Conservation (phyloP, 306 rosid genomes). For the Senna tora region DNA sequence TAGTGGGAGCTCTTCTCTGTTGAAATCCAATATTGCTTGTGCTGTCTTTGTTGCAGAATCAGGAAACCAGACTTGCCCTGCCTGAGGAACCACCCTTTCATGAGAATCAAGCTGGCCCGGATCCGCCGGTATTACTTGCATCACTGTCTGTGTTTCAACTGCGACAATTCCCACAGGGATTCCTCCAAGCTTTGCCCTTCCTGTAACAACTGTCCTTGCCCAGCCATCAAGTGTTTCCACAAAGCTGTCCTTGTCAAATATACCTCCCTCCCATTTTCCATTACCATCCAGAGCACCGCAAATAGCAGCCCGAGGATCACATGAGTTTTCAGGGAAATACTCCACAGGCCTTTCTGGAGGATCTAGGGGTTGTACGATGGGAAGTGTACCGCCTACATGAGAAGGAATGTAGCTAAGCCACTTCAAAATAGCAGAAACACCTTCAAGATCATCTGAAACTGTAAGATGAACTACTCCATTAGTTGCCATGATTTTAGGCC, state of each 20-base stretch:
- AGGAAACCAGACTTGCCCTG: slow-evolving; percentile 99
- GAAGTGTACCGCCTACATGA: slow-evolving; percentile 80
- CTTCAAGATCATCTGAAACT: slow-evolving; percentile 94
- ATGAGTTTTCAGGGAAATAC: slow-evolving; percentile 85
- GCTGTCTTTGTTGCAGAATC: slow-evolving; percentile 97
- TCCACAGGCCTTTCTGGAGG: slow-evolving; percentile 90
- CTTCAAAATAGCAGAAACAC: slow-evolving; percentile 87
- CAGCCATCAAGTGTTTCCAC: slow-evolving; percentile 97
- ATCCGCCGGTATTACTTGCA: slow-evolving; percentile 99
- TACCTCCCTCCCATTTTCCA: slow-evolving; percentile 92
- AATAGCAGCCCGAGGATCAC: slow-evolving; percentile 97
- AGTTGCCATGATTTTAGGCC: slow-evolving; percentile 98
- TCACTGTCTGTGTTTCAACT: slow-evolving; percentile 95
- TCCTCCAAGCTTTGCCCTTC: slow-evolving; percentile 99
- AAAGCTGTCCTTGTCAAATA: slow-evolving; percentile 95
- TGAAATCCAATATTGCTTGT: slow-evolving; percentile 89
- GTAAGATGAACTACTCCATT: slow-evolving; percentile 99
- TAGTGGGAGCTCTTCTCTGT: slow-evolving; percentile 95
- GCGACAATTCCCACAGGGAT: slow-evolving; percentile 95
- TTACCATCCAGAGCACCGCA: slow-evolving; percentile 60
- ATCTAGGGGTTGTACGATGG: slow-evolving; percentile 76
- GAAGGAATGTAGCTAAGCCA: slow-evolving; percentile 98
- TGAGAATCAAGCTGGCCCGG: slow-evolving; percentile 99
- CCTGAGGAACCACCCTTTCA: slow-evolving; percentile 98
- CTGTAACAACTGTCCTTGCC: slow-evolving; percentile 98